Evolutionary conservation across 306 rosid species (phyloP), one percentile per base, ranked within the genome.

Genomic region (Carpinus viminea): DNA sequence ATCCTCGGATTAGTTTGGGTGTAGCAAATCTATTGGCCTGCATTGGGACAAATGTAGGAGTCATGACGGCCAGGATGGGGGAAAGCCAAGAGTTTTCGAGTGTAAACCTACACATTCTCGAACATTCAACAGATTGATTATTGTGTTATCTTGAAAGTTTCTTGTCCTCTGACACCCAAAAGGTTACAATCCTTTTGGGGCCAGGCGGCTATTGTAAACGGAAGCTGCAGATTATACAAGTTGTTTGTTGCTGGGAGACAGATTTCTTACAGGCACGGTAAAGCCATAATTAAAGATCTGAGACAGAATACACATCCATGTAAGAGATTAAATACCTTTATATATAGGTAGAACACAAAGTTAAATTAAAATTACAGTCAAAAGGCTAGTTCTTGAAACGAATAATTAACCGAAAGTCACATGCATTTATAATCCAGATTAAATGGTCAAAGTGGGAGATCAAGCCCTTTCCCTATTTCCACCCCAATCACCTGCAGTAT

Each of bases 391-490:
- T 24, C 18, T 3, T 12, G 55, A 34, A 12, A n/a, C 36, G 15
- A 68, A 2, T 11, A 51, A n/a, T 31, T 10, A 18, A 50, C 77
- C 24, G 57, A 68, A 65, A 38, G 11, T 41, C 16, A 31, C 4
- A 28, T 21, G 38, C 38, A 60, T 60, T 11, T 4, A 21, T 13
- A 20, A 74, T 46, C 17, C 75, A 53, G 53, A 28, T 57, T 70
- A 41, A 68, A 24, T 65, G 74, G 68, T 93, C 83, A 91, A 53
- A 93, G 87, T 75, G 99, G 99, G 89, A 91, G 45, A 81, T 96
- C 71, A n/a, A 93, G 92, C 69, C 99, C 98, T 86, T 93, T 96
- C 17, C 99, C 99, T 82, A 93, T 70, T 17, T 96, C 99, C 75
- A 96, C 85, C 47, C 99, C 99, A 76, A 93, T 86, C 80, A 96